Evolutionary conservation across 1,284 basidiomycete species (phyloP), one percentile per base, ranked within the genome.

Genomic region (Thecaphora frezii): DNA sequence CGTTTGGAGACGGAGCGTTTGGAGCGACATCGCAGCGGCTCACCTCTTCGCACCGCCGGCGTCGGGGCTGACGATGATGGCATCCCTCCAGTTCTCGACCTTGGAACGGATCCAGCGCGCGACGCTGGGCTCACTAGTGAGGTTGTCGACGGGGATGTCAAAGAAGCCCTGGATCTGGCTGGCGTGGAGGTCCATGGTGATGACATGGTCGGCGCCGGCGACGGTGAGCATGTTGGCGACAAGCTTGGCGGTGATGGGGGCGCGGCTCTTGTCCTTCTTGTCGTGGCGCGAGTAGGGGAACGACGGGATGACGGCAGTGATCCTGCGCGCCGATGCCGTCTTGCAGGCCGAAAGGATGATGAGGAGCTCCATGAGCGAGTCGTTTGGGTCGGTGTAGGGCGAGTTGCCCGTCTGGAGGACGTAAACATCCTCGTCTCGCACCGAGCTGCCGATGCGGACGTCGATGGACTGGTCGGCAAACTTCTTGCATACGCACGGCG

Each of bases 141-240:
- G 61, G 81, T 98, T 98, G 83, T 98, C 94, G 53, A 97, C 93
- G 18, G 94, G 96, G 69, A 98, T 93, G 81, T 98, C 93, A 79
- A 98, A 98, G 84, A 98, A 98, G 13, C 94, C 94, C 80, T 98
- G 94, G 66, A 98, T 97, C 83, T 98, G 94, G 69, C 89, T 92
- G 13, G 94, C 96, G 79, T 98, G 94, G 39, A 98, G 84, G 80
- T 98, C 94, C 88, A 98, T 93, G 21, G 94, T 98, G 76, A 98
- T 98, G 75, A 98, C 90, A 79, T 98, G 94, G 83, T 98, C 93
- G 69, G 91, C 93, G 26, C 94, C 94, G 16, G 96, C 94, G 24
- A 96, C 90, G 39, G 88, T 90, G 56, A 98, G 85, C 87, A 98
- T 93, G 82, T 97, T 98, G 44, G 94, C 94, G 33, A 93, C 91